Evolutionary conservation across 2,329 filamentous ascomycete genomes (phyloP).

Genomic region (Pseudogymnoascus sp.): DNA sequence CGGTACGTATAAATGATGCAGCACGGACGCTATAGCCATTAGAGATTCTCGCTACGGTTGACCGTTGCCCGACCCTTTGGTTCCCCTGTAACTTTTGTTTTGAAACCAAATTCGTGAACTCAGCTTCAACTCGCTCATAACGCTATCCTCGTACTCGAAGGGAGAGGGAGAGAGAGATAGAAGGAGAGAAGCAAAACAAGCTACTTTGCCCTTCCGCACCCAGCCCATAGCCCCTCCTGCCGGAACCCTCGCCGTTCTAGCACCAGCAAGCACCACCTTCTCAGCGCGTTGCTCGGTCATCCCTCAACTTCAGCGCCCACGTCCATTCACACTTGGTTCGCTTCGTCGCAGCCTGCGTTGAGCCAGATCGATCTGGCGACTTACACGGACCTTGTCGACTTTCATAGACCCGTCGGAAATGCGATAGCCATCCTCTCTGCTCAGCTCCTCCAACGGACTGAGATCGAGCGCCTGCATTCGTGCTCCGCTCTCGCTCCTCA

Average conservation of each 20-base stretch:
- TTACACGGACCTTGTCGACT: not conserved
- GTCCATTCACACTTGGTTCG: not conserved
- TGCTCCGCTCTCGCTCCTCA: not conserved
- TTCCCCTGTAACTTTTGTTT: slow-evolving; percentile 11
- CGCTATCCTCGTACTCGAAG: slow-evolving; percentile 3
- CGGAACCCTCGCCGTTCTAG: not conserved
- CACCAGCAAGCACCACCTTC: not conserved
- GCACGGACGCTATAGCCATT: slow-evolving; percentile 2
- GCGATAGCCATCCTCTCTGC: slow-evolving; percentile 8
- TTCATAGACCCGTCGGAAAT: slow-evolving; percentile 8
- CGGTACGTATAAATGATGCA: not conserved
- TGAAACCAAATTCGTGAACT: slow-evolving; percentile 7
- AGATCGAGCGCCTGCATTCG: slow-evolving; percentile 2
- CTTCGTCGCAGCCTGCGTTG: slow-evolving; percentile 4
- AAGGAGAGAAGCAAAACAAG: not conserved
- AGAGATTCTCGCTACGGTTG: slow-evolving; percentile 8
- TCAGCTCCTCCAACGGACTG: slow-evolving; percentile 13
- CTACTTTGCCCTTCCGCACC: not conserved
- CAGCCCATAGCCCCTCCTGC: not conserved
- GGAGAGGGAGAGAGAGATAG: slow-evolving; percentile 1
- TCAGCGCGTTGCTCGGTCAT: slow-evolving; percentile 2
- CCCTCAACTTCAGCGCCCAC: not conserved
- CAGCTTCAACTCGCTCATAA: not conserved
- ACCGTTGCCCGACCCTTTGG: slow-evolving; percentile 7
- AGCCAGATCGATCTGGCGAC: slow-evolving; percentile 3